These are phyloP conservation scores for Beauveria scarabaeidicola DNA, from an alignment of 2,329 filamentous ascomycete genomes.

Conservation along the genomic window DNA sequence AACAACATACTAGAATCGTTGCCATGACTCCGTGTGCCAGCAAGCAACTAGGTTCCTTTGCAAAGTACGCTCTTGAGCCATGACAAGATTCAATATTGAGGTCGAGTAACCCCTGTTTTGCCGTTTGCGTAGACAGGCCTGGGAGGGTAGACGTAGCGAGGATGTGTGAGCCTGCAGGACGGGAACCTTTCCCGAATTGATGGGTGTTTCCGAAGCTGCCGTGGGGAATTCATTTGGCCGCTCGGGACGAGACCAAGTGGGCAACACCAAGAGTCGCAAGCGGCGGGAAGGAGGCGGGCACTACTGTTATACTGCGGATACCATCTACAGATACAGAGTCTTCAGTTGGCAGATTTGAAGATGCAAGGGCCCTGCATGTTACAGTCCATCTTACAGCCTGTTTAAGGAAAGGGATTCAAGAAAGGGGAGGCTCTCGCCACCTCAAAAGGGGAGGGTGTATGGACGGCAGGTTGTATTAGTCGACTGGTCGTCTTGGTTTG, in stretches of 20 bases:
- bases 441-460: neutral
- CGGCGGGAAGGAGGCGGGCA: constrained; percentile 6
- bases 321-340: constrained; percentile 2
- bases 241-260: neutral
- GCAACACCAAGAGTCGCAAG: neutral
- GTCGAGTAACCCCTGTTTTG: neutral
- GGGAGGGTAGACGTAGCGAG: neutral
- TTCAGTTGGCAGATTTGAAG: neutral
- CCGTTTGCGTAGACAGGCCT: neutral
- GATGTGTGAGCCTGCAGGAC: neutral
- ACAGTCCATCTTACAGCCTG: neutral
- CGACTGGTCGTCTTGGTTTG: neutral
- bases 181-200: neutral
- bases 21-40: neutral
- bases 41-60: no score
- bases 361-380: constrained; percentile 1
- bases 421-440: neutral
- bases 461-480: constrained; percentile 1
- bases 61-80: neutral
- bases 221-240: neutral
- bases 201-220: neutral
- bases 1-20: neutral
- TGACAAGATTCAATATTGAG: neutral
- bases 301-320: constrained; percentile 6
- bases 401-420: constrained; percentile 1